Conservation (phyloP, 176 grass and related monocot genomes). For the Rhynchospora tenuis region DNA sequence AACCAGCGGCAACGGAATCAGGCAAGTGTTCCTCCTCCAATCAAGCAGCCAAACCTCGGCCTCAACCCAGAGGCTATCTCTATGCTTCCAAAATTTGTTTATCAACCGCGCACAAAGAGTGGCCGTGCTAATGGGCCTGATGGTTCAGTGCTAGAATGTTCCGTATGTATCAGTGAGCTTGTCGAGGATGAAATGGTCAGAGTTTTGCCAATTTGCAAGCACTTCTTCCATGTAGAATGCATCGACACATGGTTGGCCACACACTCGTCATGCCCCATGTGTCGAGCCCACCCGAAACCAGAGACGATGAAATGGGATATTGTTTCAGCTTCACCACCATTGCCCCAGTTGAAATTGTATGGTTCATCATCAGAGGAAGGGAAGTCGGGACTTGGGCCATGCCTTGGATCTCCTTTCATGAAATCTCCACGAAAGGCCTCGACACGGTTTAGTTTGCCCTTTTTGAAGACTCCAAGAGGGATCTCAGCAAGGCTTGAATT, state of each 20-base stretch:
- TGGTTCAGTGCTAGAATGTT: neutral
- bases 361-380: neutral
- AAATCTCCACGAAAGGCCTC: neutral
- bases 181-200: neutral
- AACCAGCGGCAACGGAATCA: neutral
- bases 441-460: neutral
- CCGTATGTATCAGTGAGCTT: neutral
- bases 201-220: neutral
- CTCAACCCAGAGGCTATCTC: neutral
- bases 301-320: neutral
- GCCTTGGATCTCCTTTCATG: neutral
- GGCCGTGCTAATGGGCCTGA: neutral
- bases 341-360: neutral
- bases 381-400: neutral
- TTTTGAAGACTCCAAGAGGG: neutral
- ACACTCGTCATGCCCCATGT: neutral
- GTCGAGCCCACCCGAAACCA: neutral
- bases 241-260: neutral
- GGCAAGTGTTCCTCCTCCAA: neutral
- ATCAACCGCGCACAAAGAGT: neutral
- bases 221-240: constrained; percentile 11
- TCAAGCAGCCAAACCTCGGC: neutral
- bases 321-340: neutral
- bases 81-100: neutral
- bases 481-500: neutral